Percentiles rank a stretch among this genome's conserved stretches.
Conservation (phyloP, 305 asterid species). For the Plantago rigida region DNA sequence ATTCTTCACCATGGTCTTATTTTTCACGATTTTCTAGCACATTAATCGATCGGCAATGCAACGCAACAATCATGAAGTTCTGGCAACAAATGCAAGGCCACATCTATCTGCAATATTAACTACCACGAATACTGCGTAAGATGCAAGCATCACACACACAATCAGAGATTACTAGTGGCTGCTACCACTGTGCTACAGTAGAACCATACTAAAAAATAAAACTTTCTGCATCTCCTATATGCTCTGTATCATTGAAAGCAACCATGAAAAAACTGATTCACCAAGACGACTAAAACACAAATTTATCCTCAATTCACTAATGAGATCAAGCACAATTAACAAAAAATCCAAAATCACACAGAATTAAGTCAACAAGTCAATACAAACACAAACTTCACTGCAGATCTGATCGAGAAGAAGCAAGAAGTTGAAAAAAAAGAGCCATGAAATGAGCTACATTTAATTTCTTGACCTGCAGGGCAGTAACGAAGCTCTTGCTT, state of each 20-base stretch:
- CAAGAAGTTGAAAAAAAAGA: constrained; percentile 2
- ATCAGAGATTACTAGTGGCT: too few relatives aligned
- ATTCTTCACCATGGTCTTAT: too few relatives aligned
- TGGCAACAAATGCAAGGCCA: too few relatives aligned
- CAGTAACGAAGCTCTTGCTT: constrained; percentile 73
- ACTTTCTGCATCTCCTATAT: background rate
- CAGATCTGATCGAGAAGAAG: constrained; percentile 36
- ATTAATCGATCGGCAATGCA: too few relatives aligned
- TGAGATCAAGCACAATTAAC: background rate
- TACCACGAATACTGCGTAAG: too few relatives aligned
- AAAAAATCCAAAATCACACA: constrained; percentile 4
- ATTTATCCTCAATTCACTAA: background rate
- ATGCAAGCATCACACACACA: too few relatives aligned
- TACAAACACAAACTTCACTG: constrained; percentile 15
- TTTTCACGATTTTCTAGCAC: too few relatives aligned
- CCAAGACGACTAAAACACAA: background rate
- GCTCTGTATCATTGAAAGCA: too few relatives aligned
- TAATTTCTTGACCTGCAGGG: constrained; percentile 53
- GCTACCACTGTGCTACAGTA: too few relatives aligned
- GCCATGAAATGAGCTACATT: background rate
- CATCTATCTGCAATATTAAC: too few relatives aligned
- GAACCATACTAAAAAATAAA: background rate
- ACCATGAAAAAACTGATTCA: background rate
- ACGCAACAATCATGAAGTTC: too few relatives aligned
- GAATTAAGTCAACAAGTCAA: constrained; percentile 15